phyloP scores from a whole-genome alignment of 2,329 filamentous ascomycete species.

The Arachnopeziza araneosa region DNA sequence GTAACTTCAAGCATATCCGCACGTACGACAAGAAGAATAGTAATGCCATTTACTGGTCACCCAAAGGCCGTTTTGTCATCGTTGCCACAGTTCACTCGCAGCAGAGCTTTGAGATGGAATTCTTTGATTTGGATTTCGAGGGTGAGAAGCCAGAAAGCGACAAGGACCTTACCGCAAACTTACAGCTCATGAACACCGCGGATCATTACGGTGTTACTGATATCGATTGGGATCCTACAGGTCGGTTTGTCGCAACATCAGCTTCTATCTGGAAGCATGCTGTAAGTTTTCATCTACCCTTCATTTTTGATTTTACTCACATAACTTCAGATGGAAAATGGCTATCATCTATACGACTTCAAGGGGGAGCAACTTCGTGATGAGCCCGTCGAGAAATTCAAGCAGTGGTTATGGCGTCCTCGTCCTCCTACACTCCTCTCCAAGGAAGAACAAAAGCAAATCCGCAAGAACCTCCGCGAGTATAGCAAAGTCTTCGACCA shows the following conservation, averaged over 20 bases:
- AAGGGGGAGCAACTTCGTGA: slow-evolving; percentile 83
- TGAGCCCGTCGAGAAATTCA: slow-evolving; percentile 93
- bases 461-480: slow-evolving; percentile 97
- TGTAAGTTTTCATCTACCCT: slow-evolving; percentile 50
- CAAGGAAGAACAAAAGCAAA: slow-evolving; percentile 95
- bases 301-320: slow-evolving; percentile 20
- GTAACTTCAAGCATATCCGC: slow-evolving; percentile 94
- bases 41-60: slow-evolving; percentile 99
- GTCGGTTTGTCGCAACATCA: slow-evolving; percentile 88
- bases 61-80: slow-evolving; percentile 89
- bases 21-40: slow-evolving; percentile 99
- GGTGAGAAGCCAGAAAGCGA: slow-evolving; percentile 90
- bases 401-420: slow-evolving; percentile 93
- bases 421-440: slow-evolving; percentile 84
- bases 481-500: slow-evolving; percentile 94
- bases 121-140: slow-evolving; percentile 97
- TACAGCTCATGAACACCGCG: slow-evolving; percentile 87
- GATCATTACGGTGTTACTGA: slow-evolving; percentile 98
- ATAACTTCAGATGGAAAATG: slow-evolving; percentile 82
- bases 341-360: slow-evolving; percentile 98
- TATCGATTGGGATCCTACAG: slow-evolving; percentile 96
- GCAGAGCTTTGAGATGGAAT: slow-evolving; percentile 92
- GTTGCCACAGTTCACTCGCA: slow-evolving; percentile 89
- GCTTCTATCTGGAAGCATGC: slow-evolving; percentile 94
- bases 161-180: slow-evolving; percentile 90